Base-by-base conservation (phyloP, 495 filamentous ascomycete species). In the Neurospora cerealis region DNA sequence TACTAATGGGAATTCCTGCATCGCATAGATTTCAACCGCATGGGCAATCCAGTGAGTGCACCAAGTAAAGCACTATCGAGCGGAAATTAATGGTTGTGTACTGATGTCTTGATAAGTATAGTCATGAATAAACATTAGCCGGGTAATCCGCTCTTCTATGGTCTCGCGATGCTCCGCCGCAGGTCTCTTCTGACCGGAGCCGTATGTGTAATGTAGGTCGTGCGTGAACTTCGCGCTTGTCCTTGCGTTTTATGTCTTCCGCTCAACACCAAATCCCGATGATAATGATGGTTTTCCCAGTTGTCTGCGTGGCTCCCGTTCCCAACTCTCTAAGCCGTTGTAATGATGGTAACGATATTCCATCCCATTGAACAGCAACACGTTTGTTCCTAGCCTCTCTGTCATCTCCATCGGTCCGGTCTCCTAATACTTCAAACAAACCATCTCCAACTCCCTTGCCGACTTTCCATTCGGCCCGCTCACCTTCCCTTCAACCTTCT, bases 401-500 rank as follows among this genome's bases (percentile, higher is more conserved):
- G n/a, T 69, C 21, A 36, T 69, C 66, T 24, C 28, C 37, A 71
- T 15, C 37, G 11, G 21, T 38, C 46, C 3, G 0, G 2, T 77
- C 21, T 54, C n/a, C 46, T 42, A 77, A 69, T 72, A 73, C 15
- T n/a, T 19, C 5, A 73, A 24, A 41, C 78, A 80, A 2, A 71
- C 71, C 7, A 32, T 69, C 70, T 76, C 75, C 36, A 80, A 36
- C 11, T 66, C 17, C 41, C 73, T 73, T 28, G 72, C 74, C 36
- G 74, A 40, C 39, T n/a, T 28, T 3, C 60, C 19, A 71, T 77
- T 78, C 9, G 77, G 24, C 1, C 74, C 78, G 4, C 77, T 76
- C 2, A 77, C 46, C 44, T 71, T 76, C 0, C 73, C 78, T 11
- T 69, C 36, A 70, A 69, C 80, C 37, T 73, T 40, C 70, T 80